A percentile compares a stretch with the other conserved stretches of the same genome.
Evolutionary conservation across 164 flowering plant species (phyloP).

Genomic region (Litsea cubeba): DNA sequence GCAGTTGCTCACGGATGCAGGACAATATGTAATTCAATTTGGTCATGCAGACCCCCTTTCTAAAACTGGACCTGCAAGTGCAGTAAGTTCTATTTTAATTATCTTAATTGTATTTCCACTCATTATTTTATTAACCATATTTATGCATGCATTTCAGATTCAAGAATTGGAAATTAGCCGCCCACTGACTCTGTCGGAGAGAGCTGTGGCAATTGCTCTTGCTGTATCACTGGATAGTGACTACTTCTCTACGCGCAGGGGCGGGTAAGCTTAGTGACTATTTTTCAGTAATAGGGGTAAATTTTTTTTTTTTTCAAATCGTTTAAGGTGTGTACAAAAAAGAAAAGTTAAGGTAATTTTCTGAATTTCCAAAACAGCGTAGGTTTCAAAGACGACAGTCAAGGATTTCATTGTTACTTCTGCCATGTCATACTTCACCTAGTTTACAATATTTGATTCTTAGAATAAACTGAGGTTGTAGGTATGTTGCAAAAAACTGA

Average conservation of each 20-base stretch:
- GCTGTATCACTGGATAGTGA: slow-evolving; percentile 95
- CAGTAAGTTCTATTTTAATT: slow-evolving; percentile 29
- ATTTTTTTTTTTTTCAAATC: background rate
- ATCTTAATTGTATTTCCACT: background rate
- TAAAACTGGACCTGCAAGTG: slow-evolving; percentile 38
- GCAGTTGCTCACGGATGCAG: slow-evolving; percentile 97
- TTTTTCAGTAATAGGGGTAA: background rate
- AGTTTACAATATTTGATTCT: background rate
- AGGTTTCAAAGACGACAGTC: background rate
- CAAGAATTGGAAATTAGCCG: slow-evolving; percentile 66
- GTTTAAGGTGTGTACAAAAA: background rate
- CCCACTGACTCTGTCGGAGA: slow-evolving; percentile 77
- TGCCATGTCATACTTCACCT: background rate
- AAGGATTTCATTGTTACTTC: background rate
- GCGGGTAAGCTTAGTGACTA: slow-evolving; percentile 51
- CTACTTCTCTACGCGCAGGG: slow-evolving; percentile 92
- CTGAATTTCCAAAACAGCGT: background rate
- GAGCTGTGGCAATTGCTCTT: slow-evolving; percentile 90
- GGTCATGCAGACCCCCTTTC: slow-evolving; percentile 51
- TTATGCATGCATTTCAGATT: slow-evolving; percentile 40
- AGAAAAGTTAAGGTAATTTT: background rate
- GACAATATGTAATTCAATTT: slow-evolving; percentile 94
- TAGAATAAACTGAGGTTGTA: background rate
- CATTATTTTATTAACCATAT: background rate
- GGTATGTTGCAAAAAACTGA: background rate